A percentile compares a stretch with the other conserved stretches of the same genome.
phyloP scores from a whole-genome alignment of 75 land plant species.

The Pseudotsuga menziesii region DNA sequence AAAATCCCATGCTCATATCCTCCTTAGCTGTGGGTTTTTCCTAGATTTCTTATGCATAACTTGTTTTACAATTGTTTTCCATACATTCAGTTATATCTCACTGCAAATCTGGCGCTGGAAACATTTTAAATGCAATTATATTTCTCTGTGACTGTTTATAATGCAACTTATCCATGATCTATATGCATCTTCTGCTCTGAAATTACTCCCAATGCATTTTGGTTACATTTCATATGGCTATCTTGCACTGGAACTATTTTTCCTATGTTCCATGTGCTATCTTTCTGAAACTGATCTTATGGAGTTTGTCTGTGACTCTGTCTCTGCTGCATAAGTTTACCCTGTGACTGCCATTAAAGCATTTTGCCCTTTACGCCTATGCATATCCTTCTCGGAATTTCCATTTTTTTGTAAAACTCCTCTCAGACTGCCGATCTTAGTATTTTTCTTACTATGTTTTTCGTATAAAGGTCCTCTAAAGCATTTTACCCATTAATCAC shows the following conservation, averaged over 20 bases:
- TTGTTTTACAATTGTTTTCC: no score
- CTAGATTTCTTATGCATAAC: no score
- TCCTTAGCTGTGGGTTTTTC: no score
- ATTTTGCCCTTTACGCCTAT: not conserved
- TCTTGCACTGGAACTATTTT: no score
- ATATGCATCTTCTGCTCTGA: not conserved
- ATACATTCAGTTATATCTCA: no score
- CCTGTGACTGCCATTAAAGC: not conserved
- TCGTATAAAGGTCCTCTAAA: no score
- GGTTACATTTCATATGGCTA: no score
- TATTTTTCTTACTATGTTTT: no score
- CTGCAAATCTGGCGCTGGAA: not conserved
- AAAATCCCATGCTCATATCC: no score
- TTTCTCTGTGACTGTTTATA: not conserved
- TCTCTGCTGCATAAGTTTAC: not conserved
- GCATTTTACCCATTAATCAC: not conserved
- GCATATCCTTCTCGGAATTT: no score
- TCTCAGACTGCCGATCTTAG: no score
- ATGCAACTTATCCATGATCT: not conserved
- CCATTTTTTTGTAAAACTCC: not conserved
- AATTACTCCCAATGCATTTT: not conserved
- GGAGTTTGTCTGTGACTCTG: not conserved
- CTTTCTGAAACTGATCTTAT: not conserved
- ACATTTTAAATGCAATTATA: not conserved
- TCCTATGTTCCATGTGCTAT: not conserved